Percentiles rank a stretch among this genome's conserved stretches.
These are phyloP conservation scores for Penicillium sp. DNA, from an alignment of 2,329 filamentous ascomycete genomes.

Conservation along the genomic window DNA sequence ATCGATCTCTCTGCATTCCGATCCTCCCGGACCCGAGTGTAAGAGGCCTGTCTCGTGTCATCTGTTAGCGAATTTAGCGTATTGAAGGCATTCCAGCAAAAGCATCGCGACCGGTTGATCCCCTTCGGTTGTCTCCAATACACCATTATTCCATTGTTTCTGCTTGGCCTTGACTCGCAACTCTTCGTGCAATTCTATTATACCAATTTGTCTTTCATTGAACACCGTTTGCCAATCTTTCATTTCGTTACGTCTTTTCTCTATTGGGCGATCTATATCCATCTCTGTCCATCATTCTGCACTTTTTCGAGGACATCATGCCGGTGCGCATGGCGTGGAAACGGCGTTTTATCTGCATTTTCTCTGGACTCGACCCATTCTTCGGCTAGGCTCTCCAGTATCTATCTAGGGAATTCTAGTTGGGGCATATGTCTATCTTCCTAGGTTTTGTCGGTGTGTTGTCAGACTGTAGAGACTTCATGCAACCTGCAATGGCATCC, in stretches of 20 bases:
- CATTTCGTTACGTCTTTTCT: background rate
- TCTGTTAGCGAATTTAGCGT: conserved; percentile 22
- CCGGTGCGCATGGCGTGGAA: conserved; percentile 23
- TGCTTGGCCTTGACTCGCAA: background rate
- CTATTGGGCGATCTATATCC: conserved; percentile 5
- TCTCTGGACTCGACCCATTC: background rate
- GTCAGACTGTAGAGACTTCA: background rate
- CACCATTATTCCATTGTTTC: conserved; percentile 5
- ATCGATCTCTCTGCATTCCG: conserved; percentile 37
- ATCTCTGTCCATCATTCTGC: conserved; percentile 16
- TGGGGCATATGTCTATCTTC: background rate
- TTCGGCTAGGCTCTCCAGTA: background rate
- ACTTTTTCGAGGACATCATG: conserved; percentile 16
- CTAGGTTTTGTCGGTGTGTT: background rate
- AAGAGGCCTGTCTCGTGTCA: conserved; percentile 2
- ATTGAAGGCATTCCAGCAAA: conserved; percentile 18
- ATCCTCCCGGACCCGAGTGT: conserved; percentile 24
- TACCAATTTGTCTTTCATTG: conserved; percentile 3
- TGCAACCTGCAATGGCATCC: background rate
- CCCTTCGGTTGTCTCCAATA: conserved; percentile 6
- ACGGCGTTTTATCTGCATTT: conserved; percentile 12
- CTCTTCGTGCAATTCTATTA: background rate
- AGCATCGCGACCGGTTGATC: conserved; percentile 10
- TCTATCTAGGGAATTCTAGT: background rate
- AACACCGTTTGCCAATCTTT: background rate